A percentile compares a stretch with the other conserved stretches of the same genome.
These are phyloP conservation scores for Solanum gandarillasii DNA, from an alignment of 257 asterid species.

Conservation along the genomic window DNA sequence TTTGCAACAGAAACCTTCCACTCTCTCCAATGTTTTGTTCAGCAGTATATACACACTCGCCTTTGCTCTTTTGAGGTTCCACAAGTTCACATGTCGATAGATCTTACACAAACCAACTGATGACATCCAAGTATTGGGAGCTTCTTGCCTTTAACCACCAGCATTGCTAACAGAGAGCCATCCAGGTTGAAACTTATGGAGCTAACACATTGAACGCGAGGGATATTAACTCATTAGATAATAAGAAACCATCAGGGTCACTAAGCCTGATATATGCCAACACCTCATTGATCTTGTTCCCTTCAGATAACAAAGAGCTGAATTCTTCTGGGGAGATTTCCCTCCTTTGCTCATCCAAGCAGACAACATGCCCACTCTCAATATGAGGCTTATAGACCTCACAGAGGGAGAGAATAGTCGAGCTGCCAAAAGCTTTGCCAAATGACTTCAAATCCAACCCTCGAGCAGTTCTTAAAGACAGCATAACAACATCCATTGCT, in stretches of 20 bases:
- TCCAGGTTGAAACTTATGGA: conserved; percentile 19
- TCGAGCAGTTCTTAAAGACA: conserved; percentile 66
- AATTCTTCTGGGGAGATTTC: conserved; percentile 30
- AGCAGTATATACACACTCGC: background rate
- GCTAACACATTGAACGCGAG: conserved; percentile 53
- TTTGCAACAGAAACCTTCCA: background rate
- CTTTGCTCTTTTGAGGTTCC: background rate
- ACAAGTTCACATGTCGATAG: background rate
- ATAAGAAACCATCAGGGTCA: conserved; percentile 86
- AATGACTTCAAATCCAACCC: conserved; percentile 77
- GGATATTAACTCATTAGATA: conserved; percentile 87
- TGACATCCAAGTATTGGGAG: background rate
- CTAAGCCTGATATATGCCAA: conserved; percentile 52
- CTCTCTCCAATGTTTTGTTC: too few species aligned
- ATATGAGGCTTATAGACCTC: conserved; percentile 43
- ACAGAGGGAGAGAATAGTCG: conserved; percentile 36
- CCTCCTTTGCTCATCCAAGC: conserved; percentile 43
- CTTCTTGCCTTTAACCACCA: background rate
- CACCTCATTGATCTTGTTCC: conserved; percentile 14
- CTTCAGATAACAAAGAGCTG: conserved; percentile 12
- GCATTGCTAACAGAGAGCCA: background rate
- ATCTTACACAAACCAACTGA: background rate
- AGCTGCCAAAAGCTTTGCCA: conserved; percentile 49
- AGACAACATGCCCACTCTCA: conserved; percentile 61
- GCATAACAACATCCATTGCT: conserved; percentile 76